phyloP scores from a whole-genome alignment of 2,329 filamentous ascomycete genomes.

The Diaporthe velutina region DNA sequence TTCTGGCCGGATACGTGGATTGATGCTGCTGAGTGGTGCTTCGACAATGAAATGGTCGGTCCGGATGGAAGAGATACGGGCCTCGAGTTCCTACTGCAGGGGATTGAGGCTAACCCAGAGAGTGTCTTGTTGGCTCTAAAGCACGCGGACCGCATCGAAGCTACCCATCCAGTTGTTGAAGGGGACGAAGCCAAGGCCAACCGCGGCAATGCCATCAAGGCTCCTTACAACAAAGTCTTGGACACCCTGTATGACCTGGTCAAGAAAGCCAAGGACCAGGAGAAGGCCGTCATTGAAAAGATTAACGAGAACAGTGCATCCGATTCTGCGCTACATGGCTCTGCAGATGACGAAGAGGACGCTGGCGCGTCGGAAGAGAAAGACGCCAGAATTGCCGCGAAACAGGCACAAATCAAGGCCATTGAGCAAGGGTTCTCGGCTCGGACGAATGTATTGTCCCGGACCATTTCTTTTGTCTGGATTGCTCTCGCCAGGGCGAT shows the following conservation, averaged over 20 bases:
- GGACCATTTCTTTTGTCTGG: conserved; percentile 93
- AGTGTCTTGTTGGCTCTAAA: conserved; percentile 92
- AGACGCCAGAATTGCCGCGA: conserved; percentile 63
- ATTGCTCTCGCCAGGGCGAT: conserved; percentile 94
- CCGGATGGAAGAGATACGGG: conserved; percentile 72
- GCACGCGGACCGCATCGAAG: conserved; percentile 88
- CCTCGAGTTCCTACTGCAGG: conserved; percentile 83
- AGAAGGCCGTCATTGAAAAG: conserved; percentile 68
- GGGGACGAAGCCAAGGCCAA: conserved; percentile 79
- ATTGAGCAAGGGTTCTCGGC: conserved; percentile 76
- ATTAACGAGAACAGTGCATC: conserved; percentile 62
- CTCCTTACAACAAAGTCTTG: conserved; percentile 85
- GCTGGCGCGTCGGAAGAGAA: conserved; percentile 60
- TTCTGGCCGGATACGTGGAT: conserved; percentile 98
- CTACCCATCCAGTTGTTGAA: conserved; percentile 81
- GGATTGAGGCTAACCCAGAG: conserved; percentile 91
- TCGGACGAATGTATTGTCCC: conserved; percentile 82
- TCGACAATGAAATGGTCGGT: conserved; percentile 76
- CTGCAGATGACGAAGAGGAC: conserved; percentile 63
- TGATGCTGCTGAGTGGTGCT: conserved; percentile 93
- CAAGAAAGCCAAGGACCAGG: conserved; percentile 76
- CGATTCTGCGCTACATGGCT: conserved; percentile 35
- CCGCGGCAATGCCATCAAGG: conserved; percentile 83
- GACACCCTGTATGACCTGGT: conserved; percentile 90
- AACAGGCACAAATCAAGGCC: conserved; percentile 73